Percentiles rank a stretch among this genome's conserved stretches.
Evolutionary conservation across 2,329 filamentous ascomycete species (phyloP).

Genomic region (Alternaria burnsii): DNA sequence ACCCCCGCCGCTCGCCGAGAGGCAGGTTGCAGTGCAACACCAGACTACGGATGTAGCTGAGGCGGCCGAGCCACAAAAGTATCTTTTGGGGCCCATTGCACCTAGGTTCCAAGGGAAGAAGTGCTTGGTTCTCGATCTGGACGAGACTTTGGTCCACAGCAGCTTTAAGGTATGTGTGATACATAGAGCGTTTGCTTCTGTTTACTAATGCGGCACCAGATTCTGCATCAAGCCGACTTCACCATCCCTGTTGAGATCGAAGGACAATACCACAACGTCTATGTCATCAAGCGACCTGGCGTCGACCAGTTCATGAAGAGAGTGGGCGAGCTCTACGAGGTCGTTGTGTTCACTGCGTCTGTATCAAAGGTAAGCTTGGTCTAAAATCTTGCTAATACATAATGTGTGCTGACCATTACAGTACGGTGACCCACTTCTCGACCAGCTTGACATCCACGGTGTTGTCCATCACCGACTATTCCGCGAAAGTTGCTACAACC

Average conservation of each 20-base stretch:
- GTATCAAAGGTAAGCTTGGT: constrained; percentile 81
- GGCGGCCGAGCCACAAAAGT: constrained; percentile 64
- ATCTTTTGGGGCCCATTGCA: constrained; percentile 81
- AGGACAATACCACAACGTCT: constrained; percentile 98
- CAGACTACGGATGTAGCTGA: constrained; percentile 55
- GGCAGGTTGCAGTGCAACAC: constrained; percentile 51
- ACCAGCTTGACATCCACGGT: constrained; percentile 96
- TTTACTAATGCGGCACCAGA: constrained; percentile 63
- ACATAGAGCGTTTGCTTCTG: background rate
- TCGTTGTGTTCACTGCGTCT: constrained; percentile 97
- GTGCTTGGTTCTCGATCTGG: constrained; percentile 92
- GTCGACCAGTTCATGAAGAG: constrained; percentile 99
- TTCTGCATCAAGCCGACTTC: constrained; percentile 97
- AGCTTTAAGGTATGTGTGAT: constrained; percentile 84
- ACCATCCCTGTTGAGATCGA: constrained; percentile 99
- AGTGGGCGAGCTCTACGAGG: constrained; percentile 96
- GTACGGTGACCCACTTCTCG: constrained; percentile 95
- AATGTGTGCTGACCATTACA: constrained; percentile 50
- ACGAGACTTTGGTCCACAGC: constrained; percentile 97
- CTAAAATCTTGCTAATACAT: background rate
- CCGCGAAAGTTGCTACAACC: constrained; percentile 98
- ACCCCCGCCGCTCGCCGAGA: constrained; percentile 62
- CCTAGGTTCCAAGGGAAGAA: constrained; percentile 87
- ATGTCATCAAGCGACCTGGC: constrained; percentile 98
- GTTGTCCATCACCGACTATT: constrained; percentile 96